Evolutionary conservation across 495 filamentous ascomycete species (phyloP), one percentile per base, ranked within the genome.

Genomic region (Xylaria nigripes): DNA sequence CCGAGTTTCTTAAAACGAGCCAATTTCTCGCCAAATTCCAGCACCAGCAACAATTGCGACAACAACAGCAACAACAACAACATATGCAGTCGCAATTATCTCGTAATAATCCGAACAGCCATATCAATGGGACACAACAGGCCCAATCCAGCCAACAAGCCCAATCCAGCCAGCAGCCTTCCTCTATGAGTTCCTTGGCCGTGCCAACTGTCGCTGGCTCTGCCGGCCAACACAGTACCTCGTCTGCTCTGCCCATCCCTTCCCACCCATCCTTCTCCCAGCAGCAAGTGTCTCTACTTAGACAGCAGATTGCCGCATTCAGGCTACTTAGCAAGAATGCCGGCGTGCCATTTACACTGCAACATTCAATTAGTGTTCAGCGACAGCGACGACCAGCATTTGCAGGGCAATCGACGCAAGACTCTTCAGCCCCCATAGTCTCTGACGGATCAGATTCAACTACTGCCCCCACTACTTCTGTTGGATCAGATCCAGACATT

Each of bases 251-350:
- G 7, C 75, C 75, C 47, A 59, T 74, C 9, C 71, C 73, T 34
- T 70, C 75, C 9, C 71, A 77, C 44, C 61, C 65, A 15, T 74
- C 76, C 30, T 90, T 93, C 61, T 81, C 85, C 5, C 67, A 76
- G 2, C 81, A 87, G 43, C 90, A 95, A 60, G 69, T 94, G 34
- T 71, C 73, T 24, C 81, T 81, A 1, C 76, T 94, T 8, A 76
- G 85, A 30, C 82, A 83, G 43, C 90, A 95, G 64, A 92, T 95
- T 41, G 68, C 80, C 57, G 87, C 88, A 6, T 94, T 95, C 72
- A 88, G 89, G 68, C 73, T 84, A 58, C 74, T 95, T 1, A 82
- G 84, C 10, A 93, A 89, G 68, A 93, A 93, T 51, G 73, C 82
- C 23, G 81, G 87, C 0, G 82, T 96, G 15, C 87, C 90, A 1